These are phyloP conservation scores for Malassezia dermatis DNA, from an alignment of 1,284 basidiomycete species.

Conservation along the genomic window DNA sequence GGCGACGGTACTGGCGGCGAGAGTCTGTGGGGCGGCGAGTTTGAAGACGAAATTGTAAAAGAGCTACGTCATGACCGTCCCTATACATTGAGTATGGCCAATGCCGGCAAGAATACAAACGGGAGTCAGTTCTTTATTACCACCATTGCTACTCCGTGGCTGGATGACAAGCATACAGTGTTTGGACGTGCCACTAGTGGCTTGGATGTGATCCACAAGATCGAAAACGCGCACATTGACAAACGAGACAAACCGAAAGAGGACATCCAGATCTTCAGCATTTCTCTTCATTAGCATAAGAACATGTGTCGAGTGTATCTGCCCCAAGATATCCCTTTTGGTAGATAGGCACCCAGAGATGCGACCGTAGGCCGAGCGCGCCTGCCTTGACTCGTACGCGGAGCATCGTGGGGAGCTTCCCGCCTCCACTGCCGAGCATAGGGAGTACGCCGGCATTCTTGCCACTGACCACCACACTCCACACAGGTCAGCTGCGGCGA, in stretches of 20 bases:
- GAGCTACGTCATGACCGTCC: constrained; percentile 83
- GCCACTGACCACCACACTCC: background rate
- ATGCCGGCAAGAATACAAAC: constrained; percentile 84
- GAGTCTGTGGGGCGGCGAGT: constrained; percentile 84
- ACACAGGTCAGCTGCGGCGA: background rate
- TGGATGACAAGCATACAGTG: constrained; percentile 58
- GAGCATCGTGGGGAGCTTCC: too few species aligned
- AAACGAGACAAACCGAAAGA: constrained; percentile 48
- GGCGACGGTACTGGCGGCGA: constrained; percentile 92
- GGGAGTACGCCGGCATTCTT: background rate
- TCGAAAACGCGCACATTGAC: constrained; percentile 60
- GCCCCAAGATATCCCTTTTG: too few species aligned
- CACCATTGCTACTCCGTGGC: constrained; percentile 85
- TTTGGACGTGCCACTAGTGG: constrained; percentile 54
- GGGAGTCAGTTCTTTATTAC: constrained; percentile 98
- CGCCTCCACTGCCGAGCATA: background rate
- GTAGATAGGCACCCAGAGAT: too few species aligned
- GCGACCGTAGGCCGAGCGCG: background rate
- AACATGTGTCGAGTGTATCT: too few species aligned
- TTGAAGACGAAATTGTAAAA: constrained; percentile 82
- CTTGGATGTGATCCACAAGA: constrained; percentile 59
- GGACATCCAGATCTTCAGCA: constrained; percentile 23
- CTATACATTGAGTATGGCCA: constrained; percentile 99
- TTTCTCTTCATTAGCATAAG: constrained; percentile 4
- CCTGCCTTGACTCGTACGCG: background rate